Evolutionary conservation across 306 rosid genomes (phyloP), one percentile per base, ranked within the genome.

Genomic region (Corylus heterophylla): DNA sequence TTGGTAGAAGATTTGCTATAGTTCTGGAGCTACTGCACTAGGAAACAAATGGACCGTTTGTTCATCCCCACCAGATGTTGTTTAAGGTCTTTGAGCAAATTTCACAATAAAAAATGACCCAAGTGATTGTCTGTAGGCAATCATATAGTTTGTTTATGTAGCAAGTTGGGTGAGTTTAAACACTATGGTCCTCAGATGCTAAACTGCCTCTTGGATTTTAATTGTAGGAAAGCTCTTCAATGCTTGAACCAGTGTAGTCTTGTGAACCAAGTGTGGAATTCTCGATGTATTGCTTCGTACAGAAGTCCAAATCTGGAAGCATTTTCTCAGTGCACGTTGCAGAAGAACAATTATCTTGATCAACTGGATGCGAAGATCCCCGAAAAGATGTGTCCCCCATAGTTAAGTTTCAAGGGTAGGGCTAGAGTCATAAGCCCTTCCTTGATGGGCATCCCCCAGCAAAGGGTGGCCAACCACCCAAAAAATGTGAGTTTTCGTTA

Each of bases 261-360:
- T 7, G 97, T 91, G 37, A 97, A 93, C 82, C 98, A 93, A 84
- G 97, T 93, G 51, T 93, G 98, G 71, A 93, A 86, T 63, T 93
- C 91, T 59, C 86, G 89, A 47, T 91, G 98, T 72, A 91, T 93
- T 69, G 94, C 93, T 79, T 89, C 98, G 0, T 91, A 91, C 31
- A 97, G 91, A 76, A 93, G 92, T 72, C 89, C 85, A 35, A 72
- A 61, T 74, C 84, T 93, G 35, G 98, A 93, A 87, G 94, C 98
- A 51, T 93, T 93, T 85, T 91, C 98, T 18, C 82, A 88, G 3
- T 93, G 98, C 70, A 97, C 89, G 37, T 70, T 93, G 89, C 98
- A 93, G 87, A 93, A 93, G 81, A 74, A 93, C 86, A 93, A 91
- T 70, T 93, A 97, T 77, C 98, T 93, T 71, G 92, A 83, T 12